A percentile compares a stretch with the other conserved stretches of the same genome.
Evolutionary conservation across 257 asterid species (phyloP).

Genomic region (Salvia splendens): DNA sequence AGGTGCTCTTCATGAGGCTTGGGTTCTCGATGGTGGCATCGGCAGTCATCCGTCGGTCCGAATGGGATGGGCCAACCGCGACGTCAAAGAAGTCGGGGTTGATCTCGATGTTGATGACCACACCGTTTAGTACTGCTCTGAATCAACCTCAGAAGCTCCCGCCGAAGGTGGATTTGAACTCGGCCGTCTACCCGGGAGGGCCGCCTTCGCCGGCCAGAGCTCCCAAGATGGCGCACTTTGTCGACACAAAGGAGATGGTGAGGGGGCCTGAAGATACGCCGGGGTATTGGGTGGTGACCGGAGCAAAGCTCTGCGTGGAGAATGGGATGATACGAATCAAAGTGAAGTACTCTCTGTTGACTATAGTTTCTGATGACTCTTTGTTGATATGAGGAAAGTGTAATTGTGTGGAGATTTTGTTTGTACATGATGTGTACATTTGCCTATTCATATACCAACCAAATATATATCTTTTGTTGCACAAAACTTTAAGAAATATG

Average conservation of each 20-base stretch:
- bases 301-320: slow-evolving; percentile 87
- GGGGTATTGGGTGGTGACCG: slow-evolving; percentile 94
- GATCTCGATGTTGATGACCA: slow-evolving; percentile 72
- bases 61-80: slow-evolving; percentile 82
- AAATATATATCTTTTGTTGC: slow-evolving; percentile 24
- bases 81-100: slow-evolving; percentile 72
- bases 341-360: slow-evolving; percentile 77
- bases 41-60: slow-evolving; percentile 72
- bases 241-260: slow-evolving; percentile 80
- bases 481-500: too few relatives aligned
- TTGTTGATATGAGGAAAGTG: slow-evolving; percentile 47
- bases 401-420: background rate
- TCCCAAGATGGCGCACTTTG: slow-evolving; percentile 83
- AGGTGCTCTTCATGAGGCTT: slow-evolving; percentile 83
- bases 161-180: slow-evolving; percentile 68
- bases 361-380: slow-evolving; percentile 75
- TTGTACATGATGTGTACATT: slow-evolving; percentile 33
- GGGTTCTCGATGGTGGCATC: slow-evolving; percentile 87
- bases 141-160: slow-evolving; percentile 53
- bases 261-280: slow-evolving; percentile 89
- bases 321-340: slow-evolving; percentile 67
- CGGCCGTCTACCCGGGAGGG: slow-evolving; percentile 84
- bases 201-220: slow-evolving; percentile 81
- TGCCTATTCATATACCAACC: slow-evolving; percentile 22
- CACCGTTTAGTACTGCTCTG: slow-evolving; percentile 63